Conservation (phyloP, 495 filamentous ascomycete genomes). For the Schizothecium vesticola region DNA sequence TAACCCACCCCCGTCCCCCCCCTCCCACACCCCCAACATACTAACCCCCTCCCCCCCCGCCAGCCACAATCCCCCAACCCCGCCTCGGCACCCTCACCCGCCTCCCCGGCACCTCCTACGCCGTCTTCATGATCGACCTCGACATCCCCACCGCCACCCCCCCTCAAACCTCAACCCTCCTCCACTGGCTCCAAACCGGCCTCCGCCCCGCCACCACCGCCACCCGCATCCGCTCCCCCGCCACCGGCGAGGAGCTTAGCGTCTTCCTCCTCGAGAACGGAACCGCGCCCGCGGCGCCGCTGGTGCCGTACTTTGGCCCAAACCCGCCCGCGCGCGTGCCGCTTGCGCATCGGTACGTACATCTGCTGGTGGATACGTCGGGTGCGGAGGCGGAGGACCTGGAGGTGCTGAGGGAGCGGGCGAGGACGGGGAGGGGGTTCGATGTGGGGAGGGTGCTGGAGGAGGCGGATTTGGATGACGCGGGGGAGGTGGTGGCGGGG, state of each 20-base stretch:
- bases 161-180: conserved; percentile 31
- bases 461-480: conserved; percentile 24
- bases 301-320: conserved; percentile 32
- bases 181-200: conserved; percentile 42
- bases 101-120: conserved; percentile 31
- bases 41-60: neutral
- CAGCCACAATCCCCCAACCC: conserved; percentile 19
- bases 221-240: conserved; percentile 24
- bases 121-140: conserved; percentile 39
- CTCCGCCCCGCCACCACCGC: conserved; percentile 30
- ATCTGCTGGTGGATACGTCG: conserved; percentile 38
- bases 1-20: conserved; percentile 14
- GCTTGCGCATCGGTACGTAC: conserved; percentile 39
- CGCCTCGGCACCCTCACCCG: conserved; percentile 18
- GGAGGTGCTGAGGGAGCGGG: conserved; percentile 26
- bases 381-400: conserved; percentile 19
- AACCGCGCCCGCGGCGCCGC: conserved; percentile 18
- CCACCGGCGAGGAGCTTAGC: conserved; percentile 19
- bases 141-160: conserved; percentile 40
- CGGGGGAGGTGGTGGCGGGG: conserved; percentile 31
- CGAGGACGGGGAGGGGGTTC: conserved; percentile 28
- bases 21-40: neutral
- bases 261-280: conserved; percentile 33
- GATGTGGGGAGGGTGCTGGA: conserved; percentile 25
- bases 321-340: conserved; percentile 37